phyloP scores from a whole-genome alignment of 2,329 filamentous ascomycete genomes.

The Tricladium varicosporioides region DNA sequence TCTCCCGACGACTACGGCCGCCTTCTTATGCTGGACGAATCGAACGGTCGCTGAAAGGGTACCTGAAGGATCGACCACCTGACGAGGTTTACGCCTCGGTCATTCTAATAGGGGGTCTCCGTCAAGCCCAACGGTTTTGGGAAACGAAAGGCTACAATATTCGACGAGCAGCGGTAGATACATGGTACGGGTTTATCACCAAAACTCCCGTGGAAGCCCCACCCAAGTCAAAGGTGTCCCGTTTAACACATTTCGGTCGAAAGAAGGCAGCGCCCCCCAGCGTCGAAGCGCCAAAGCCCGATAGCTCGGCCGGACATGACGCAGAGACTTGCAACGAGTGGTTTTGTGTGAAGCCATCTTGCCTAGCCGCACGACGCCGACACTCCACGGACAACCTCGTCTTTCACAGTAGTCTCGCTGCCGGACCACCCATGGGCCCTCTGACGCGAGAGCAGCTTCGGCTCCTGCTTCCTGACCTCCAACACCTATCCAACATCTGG shows the following conservation, averaged over 20 bases:
- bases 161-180: slow-evolving; percentile 56
- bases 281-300: slow-evolving; percentile 13
- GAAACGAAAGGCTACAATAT: slow-evolving; percentile 65
- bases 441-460: slow-evolving; percentile 50
- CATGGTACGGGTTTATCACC: slow-evolving; percentile 54
- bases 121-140: slow-evolving; percentile 63
- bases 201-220: slow-evolving; percentile 40
- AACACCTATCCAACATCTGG: slow-evolving; percentile 60
- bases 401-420: slow-evolving; percentile 58
- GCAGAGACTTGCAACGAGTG: slow-evolving; percentile 32
- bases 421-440: slow-evolving; percentile 61
- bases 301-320: slow-evolving; percentile 28
- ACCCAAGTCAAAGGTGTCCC: slow-evolving; percentile 52
- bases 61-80: slow-evolving; percentile 59
- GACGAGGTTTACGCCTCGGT: slow-evolving; percentile 63
- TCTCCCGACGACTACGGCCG: slow-evolving; percentile 59
- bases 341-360: slow-evolving; percentile 35
- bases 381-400: slow-evolving; percentile 41
- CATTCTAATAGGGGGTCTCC: slow-evolving; percentile 57
- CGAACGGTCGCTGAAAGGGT: slow-evolving; percentile 61
- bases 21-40: slow-evolving; percentile 63
- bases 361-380: slow-evolving; percentile 24
- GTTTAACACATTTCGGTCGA: slow-evolving; percentile 46
- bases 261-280: slow-evolving; percentile 48
- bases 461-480: slow-evolving; percentile 53